These are phyloP conservation scores for Rhizopogon salebrosus DNA, from an alignment of 768 basidiomycete species.

Conservation along the genomic window DNA sequence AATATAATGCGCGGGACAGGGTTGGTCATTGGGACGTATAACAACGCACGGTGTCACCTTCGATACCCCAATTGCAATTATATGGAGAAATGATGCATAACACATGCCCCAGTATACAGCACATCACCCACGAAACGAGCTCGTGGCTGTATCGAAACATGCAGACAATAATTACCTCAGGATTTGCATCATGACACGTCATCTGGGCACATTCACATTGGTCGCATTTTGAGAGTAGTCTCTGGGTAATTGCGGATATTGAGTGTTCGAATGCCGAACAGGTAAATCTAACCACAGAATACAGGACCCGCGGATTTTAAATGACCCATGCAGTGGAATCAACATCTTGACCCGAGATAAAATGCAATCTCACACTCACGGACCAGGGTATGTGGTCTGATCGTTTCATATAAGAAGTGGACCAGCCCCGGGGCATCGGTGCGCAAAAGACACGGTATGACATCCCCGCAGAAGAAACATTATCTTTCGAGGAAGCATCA, in stretches of 20 bases:
- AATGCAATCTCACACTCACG: too few species aligned
- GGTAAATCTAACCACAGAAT: too few species aligned
- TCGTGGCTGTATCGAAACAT: neutral
- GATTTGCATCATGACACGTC: neutral
- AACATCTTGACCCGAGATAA: neutral
- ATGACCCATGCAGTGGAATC: neutral
- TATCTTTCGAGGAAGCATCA: neutral
- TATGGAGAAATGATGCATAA: too few species aligned
- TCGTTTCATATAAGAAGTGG: neutral
- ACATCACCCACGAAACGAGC: neutral
- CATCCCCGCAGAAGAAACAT: neutral
- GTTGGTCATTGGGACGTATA: neutral
- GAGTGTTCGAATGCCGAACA: neutral
- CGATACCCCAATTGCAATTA: neutral
- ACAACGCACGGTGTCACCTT: neutral
- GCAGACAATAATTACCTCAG: neutral
- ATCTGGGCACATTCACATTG: neutral
- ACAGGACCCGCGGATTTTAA: too few species aligned
- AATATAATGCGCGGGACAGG: neutral
- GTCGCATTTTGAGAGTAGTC: neutral
- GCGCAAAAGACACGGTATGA: neutral
- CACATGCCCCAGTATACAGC: too few species aligned
- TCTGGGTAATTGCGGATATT: neutral
- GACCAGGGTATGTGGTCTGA: neutral
- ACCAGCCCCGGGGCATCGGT: neutral